Evolutionary conservation across 1,284 basidiomycete genomes (phyloP), one percentile per base, ranked within the genome.

Genomic region (Ceratobasidium sp.): DNA sequence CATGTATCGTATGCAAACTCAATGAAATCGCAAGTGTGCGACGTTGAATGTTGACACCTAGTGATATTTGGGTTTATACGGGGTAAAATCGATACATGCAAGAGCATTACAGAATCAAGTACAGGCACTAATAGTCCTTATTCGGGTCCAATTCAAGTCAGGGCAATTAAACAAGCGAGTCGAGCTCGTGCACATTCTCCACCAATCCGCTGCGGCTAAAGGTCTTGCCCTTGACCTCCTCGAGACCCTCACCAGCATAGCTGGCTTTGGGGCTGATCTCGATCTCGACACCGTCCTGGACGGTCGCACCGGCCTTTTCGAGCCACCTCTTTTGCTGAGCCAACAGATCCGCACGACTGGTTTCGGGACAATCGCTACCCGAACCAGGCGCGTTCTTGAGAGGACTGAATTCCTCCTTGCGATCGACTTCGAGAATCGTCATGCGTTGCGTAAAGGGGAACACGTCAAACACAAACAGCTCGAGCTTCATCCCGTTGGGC

Each of bases 401-500:
- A 39, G 96, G 96, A 75, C 92, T 95, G 78, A 99, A 99, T 82
- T 99, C 97, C 74, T 97, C 93, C 74, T 85, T 84, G 62, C 97
- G 86, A 62, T 88, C 87, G 48, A 98, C 95, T 81, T 98, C 96
- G 80, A 98, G 84, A 36, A 98, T 93, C 46, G 91, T 88, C 73
- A 99, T 93, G 71, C 83, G 85, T 77, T 89, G 82, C 55, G 94
- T 93, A 83, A 90, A 96, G 5, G 97, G 97, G 85, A 99, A 98
- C 60, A 99, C 97, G 82, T 99, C 97, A 79, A 99, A 99, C 62
- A 99, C 92, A 82, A 99, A 99, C 82, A 98, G 85, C 82, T 99
- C 97, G 76, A 99, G 88, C 83, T 99, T 99, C 93, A 99, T 97
- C 72, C 97, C 97, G 81, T 99, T 99, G n/a, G 95, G 93, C 79